Conservation (phyloP, 1,139 yeast genomes). For the Ogataea hybrid region DNA sequence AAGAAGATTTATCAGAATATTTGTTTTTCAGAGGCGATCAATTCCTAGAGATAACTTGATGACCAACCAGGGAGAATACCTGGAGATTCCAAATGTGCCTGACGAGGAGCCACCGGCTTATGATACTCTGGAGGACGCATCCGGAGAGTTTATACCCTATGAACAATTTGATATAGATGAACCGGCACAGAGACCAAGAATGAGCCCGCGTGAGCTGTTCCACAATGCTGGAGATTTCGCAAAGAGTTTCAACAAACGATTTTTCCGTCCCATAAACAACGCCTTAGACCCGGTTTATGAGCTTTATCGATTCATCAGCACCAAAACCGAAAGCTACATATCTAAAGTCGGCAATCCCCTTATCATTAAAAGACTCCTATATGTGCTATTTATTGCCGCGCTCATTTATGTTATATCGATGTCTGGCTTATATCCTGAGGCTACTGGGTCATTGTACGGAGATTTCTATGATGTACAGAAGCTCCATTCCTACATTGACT, state of each 20-base stretch:
- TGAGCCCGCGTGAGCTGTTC: slow-evolving; percentile 20
- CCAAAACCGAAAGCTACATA: slow-evolving; percentile 54
- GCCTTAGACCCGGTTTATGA: slow-evolving; percentile 71
- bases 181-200: slow-evolving; percentile 11
- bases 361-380: slow-evolving; percentile 72
- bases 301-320: slow-evolving; percentile 44
- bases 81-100: slow-evolving; percentile 9
- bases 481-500: slow-evolving; percentile 47
- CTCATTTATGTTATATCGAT: slow-evolving; percentile 57
- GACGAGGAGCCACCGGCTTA: slow-evolving; percentile 21
- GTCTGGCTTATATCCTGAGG: slow-evolving; percentile 46
- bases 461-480: slow-evolving; percentile 60
- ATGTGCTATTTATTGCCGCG: slow-evolving; percentile 60
- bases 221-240: slow-evolving; percentile 29
- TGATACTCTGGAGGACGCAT: slow-evolving; percentile 7
- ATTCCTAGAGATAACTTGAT: not conserved
- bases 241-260: slow-evolving; percentile 39
- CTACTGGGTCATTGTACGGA: slow-evolving; percentile 42
- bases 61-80: slow-evolving; percentile 10
- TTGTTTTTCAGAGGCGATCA: slow-evolving; percentile 1
- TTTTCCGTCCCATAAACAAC: slow-evolving; percentile 53
- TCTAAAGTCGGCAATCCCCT: slow-evolving; percentile 80
- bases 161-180: slow-evolving; percentile 45
- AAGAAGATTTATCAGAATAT: not conserved
- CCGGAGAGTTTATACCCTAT: slow-evolving; percentile 33